A percentile compares a stretch with the other conserved stretches of the same genome.
Evolutionary conservation across 2,329 filamentous ascomycete species (phyloP).

Genomic region (Sarocladium kiliense): DNA sequence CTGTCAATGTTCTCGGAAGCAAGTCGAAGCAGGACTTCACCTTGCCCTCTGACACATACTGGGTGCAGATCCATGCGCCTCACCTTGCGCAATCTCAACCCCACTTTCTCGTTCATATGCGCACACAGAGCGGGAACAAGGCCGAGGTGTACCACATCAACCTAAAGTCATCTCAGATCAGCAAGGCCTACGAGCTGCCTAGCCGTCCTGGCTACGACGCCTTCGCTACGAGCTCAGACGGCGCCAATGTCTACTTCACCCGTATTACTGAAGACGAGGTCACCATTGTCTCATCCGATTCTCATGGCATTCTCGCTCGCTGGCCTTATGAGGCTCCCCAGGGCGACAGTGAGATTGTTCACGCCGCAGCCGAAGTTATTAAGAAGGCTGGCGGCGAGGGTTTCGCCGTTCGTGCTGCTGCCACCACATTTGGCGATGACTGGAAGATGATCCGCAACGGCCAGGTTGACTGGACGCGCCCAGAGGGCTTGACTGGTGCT

Average conservation of each 20-base stretch:
- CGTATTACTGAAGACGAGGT: slow-evolving; percentile 72
- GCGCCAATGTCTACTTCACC: slow-evolving; percentile 84
- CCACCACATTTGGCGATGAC: slow-evolving; percentile 62
- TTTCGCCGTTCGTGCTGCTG: slow-evolving; percentile 73
- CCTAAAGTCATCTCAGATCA: slow-evolving; percentile 60
- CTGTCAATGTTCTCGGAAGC: slow-evolving; percentile 64
- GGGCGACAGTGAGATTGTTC: slow-evolving; percentile 44
- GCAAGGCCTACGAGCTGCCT: slow-evolving; percentile 77
- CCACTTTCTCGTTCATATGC: slow-evolving; percentile 82
- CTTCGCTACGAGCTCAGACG: slow-evolving; percentile 72
- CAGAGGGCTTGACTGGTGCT: slow-evolving; percentile 77
- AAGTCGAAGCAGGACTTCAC: slow-evolving; percentile 51
- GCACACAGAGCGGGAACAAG: slow-evolving; percentile 65
- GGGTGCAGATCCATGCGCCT: slow-evolving; percentile 67
- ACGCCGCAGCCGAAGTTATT: slow-evolving; percentile 78
- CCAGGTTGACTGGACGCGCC: slow-evolving; percentile 70
- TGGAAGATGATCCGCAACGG: slow-evolving; percentile 85
- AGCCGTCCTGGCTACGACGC: slow-evolving; percentile 64
- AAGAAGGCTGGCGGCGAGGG: slow-evolving; percentile 58
- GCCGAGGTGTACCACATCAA: slow-evolving; percentile 85
- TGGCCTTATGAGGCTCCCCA: slow-evolving; percentile 56
- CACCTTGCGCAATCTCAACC: slow-evolving; percentile 64
- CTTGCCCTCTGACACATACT: slow-evolving; percentile 40
- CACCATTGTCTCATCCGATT: slow-evolving; percentile 68
- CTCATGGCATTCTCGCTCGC: slow-evolving; percentile 68